Evolutionary conservation across 257 asterid genomes (phyloP), one percentile per base, ranked within the genome.

Genomic region (Penstemon newberryi): DNA sequence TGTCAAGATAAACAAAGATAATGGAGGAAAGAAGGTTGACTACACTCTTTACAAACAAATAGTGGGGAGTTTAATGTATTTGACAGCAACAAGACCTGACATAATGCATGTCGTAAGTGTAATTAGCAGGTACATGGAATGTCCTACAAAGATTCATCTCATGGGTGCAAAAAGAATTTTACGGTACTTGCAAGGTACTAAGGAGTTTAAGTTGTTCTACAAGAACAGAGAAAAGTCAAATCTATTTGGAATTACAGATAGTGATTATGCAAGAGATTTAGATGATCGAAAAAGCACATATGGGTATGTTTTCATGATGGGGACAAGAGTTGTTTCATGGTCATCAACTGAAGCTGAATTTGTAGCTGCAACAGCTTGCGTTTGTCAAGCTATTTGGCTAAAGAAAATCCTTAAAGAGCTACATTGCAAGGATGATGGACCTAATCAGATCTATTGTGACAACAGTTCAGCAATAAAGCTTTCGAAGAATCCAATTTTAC

Each of bases 41-140:
- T 25, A 0, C 40, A 56, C 67, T 13, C 40, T 45, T 0, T 58
- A n/a, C 41, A 69, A 67, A 8, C 63, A 25, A 36, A 44, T 69
- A 0, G 59, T 69, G 6, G 73, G 73, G 0, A 54, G 56, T 9
- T 8, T 69, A 5, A 33, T 44, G 73, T 69, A 69, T 69, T 12
- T 69, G 6, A 69, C 73, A 0, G 37, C 59, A 1, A 57, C 40
- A 58, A 57, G 73, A 9, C 73, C 73, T 9, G 66, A 69, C 8
- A 57, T 55, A 8, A 44, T 56, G 64, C 7, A 67, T 56, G 18
- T 41, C 0, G 72, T 67, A 10, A 67, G 43, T 2, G 12, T 3
- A 4, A 45, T 45, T 4, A 45, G 50, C 50, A 25, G 33, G 2
- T 25, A 1, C 2, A 43, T 43, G 47, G 47, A 43, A 3, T 5